Percentiles rank a stretch among this genome's conserved stretches.
These are phyloP conservation scores for Kitagawia praeruptora DNA, from an alignment of 129 eudicot species.

Conservation along the genomic window DNA sequence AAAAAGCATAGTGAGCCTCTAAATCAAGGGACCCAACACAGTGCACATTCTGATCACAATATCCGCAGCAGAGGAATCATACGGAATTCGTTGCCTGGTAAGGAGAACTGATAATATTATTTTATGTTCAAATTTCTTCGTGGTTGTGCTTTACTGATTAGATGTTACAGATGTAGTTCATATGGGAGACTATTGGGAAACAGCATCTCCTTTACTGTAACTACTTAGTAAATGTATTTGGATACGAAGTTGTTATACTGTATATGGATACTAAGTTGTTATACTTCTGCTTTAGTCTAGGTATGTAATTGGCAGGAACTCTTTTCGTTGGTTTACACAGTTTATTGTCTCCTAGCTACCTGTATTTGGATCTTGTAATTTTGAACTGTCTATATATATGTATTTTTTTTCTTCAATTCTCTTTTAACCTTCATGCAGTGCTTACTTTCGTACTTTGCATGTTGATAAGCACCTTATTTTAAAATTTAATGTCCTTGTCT, in stretches of 20 bases:
- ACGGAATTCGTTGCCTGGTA: constrained; percentile 55
- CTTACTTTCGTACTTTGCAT: neutral
- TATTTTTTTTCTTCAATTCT: neutral
- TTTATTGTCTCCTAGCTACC: neutral
- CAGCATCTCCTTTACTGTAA: neutral
- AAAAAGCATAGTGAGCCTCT: constrained; percentile 12
- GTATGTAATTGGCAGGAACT: neutral
- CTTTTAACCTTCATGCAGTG: neutral
- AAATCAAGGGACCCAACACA: constrained; percentile 33
- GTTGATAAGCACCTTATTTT: neutral
- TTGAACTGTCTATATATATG: neutral
- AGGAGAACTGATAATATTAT: neutral
- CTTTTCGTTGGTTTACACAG: neutral
- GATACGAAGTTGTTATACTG: neutral
- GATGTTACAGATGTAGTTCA: neutral
- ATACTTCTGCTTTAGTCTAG: neutral
- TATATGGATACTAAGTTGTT: neutral
- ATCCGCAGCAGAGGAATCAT: constrained; percentile 43
- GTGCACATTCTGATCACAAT: constrained; percentile 40
- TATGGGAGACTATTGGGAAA: neutral
- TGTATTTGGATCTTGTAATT: neutral
- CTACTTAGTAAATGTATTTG: neutral
- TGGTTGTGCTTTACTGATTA: neutral
- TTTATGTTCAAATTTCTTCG: neutral
- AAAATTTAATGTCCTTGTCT: neutral